These are phyloP conservation scores for Avena sativa DNA, from an alignment of 176 grass and related monocot species.

Conservation along the genomic window DNA sequence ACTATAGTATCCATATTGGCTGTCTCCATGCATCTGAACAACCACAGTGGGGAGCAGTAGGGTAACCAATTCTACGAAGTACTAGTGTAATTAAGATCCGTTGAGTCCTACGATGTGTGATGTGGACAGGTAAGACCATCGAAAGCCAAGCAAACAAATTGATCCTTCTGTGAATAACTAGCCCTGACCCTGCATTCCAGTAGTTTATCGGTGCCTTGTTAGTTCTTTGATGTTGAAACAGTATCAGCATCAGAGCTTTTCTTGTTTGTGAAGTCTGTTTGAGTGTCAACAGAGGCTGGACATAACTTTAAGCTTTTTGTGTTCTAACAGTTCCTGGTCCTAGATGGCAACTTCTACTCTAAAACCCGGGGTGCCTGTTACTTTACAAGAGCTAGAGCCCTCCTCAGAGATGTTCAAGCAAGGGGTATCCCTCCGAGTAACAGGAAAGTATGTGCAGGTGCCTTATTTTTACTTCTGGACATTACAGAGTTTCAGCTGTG, in stretches of 20 bases:
- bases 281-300: not conserved
- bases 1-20: not conserved
- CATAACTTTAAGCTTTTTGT: not conserved
- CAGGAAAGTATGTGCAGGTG: slow-evolving; percentile 58
- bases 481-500: not conserved
- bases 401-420: slow-evolving; percentile 78
- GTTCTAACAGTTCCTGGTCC: not conserved
- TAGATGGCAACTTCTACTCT: slow-evolving; percentile 62
- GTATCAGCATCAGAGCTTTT: not conserved
- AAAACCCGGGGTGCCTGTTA: slow-evolving; percentile 71
- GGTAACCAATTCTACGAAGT: not conserved
- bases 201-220: not conserved
- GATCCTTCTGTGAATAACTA: not conserved
- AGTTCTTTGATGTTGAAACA: not conserved
- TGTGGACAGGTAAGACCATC: not conserved
- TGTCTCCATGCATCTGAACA: not conserved
- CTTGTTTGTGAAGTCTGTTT: not conserved
- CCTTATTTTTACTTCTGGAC: not conserved
- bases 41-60: no score
- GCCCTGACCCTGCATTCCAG: not conserved
- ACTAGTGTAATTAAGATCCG: not conserved
- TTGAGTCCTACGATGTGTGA: not conserved
- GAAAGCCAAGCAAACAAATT: not conserved
- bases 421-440: slow-evolving; percentile 74
- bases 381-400: slow-evolving; percentile 63